Conservation (phyloP, 1,284 basidiomycete species). For the Pascua sp. region DNA sequence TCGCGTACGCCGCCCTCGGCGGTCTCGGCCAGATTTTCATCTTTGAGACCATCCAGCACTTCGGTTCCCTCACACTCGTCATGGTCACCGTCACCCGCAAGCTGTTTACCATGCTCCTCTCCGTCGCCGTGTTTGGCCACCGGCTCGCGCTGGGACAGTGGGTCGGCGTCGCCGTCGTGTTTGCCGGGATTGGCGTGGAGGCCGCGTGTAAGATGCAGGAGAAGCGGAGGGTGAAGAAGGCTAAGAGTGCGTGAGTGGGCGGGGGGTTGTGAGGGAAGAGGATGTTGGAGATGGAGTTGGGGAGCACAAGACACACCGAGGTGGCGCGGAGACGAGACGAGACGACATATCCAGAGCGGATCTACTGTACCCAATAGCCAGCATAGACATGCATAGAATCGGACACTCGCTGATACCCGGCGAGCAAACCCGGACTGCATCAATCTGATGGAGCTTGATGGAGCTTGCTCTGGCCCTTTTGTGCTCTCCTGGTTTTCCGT, state of each 20-base stretch:
- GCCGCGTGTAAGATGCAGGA: slow-evolving; percentile 67
- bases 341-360: no score
- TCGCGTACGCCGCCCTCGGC: slow-evolving; percentile 84
- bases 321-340: no score
- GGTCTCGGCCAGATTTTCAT: slow-evolving; percentile 96
- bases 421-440: no score
- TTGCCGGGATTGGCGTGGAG: slow-evolving; percentile 89
- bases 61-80: slow-evolving; percentile 88
- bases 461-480: no score
- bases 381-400: no score
- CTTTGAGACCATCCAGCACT: slow-evolving; percentile 94
- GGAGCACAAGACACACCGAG: no score
- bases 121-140: slow-evolving; percentile 89
- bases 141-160: slow-evolving; percentile 80
- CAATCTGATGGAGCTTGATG: no score
- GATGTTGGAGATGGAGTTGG: not conserved
- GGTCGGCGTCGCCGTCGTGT: slow-evolving; percentile 84
- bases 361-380: no score
- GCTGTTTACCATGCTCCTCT: slow-evolving; percentile 96
- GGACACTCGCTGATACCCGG: no score
- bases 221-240: slow-evolving; percentile 23
- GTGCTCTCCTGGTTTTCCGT: no score
- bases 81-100: slow-evolving; percentile 96
- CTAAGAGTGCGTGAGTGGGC: not conserved
- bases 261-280: not conserved